A percentile compares a stretch with the other conserved stretches of the same genome.
These are phyloP conservation scores for Rhodomyrtus psidioides DNA, from an alignment of 441 rosid species.

Conservation along the genomic window DNA sequence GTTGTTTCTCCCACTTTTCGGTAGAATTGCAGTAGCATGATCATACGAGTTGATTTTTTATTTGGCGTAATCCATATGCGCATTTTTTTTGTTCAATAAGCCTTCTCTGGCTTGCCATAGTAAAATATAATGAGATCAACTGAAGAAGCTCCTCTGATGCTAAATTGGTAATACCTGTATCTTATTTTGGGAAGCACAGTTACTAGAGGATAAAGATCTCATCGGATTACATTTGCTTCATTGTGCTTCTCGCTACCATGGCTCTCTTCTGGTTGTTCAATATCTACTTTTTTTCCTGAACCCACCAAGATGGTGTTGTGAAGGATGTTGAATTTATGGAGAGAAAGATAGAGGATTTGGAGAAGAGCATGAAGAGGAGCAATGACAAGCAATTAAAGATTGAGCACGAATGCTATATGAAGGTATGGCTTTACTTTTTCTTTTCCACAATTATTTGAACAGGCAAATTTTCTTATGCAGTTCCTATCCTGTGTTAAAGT, in stretches of 20 bases:
- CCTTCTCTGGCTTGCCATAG: background rate
- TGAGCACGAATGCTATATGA: slow-evolving; percentile 69
- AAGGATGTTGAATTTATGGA: slow-evolving; percentile 90
- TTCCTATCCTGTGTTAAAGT: background rate
- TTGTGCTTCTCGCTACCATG: background rate
- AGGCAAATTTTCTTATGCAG: background rate
- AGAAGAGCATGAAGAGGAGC: slow-evolving; percentile 99
- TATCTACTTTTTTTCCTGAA: background rate
- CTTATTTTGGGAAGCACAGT: background rate
- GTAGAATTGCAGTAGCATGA: background rate
- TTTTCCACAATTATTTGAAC: background rate
- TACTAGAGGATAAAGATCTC: background rate
- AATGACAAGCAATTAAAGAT: slow-evolving; percentile 89
- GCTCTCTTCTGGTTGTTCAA: background rate
- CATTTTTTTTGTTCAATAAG: background rate
- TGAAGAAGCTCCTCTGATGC: background rate
- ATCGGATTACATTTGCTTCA: background rate
- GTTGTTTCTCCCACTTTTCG: background rate
- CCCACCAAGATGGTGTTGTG: background rate
- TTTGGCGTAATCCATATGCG: background rate
- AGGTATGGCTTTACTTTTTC: slow-evolving; percentile 34
- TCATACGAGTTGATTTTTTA: background rate
- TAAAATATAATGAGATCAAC: background rate
- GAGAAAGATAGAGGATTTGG: slow-evolving; percentile 77
- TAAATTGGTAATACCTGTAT: background rate